Percentiles rank a stretch among this genome's conserved stretches.
Conservation (phyloP, 2,329 filamentous ascomycete genomes). For the Trichophyton schoenleinii region DNA sequence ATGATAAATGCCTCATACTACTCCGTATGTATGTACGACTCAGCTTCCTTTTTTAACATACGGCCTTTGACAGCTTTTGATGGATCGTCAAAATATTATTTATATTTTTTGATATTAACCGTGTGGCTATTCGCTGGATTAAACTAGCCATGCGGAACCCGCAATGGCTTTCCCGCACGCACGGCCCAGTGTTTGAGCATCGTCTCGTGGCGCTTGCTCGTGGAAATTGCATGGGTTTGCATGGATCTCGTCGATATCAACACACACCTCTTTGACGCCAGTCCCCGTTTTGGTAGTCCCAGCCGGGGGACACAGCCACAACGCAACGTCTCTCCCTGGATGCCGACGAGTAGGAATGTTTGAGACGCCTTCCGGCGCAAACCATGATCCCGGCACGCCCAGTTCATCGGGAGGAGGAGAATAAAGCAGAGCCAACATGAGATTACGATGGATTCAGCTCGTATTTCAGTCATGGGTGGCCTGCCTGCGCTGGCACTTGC, state of each 20-base stretch:
- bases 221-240: conserved; percentile 4
- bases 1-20: not conserved
- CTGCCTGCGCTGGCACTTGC: not conserved
- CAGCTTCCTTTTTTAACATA: not conserved
- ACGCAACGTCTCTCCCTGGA: not conserved
- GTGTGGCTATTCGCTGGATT: conserved; percentile 1
- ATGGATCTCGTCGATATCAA: not conserved
- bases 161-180: conserved; percentile 8
- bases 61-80: not conserved
- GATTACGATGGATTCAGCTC: not conserved
- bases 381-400: not conserved
- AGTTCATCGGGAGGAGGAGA: not conserved
- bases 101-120: not conserved
- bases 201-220: not conserved
- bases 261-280: not conserved
- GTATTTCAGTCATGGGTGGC: not conserved
- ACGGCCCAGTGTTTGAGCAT: conserved; percentile 3
- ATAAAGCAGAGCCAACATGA: not conserved
- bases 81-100: no score
- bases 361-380: not conserved
- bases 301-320: conserved; percentile 3
- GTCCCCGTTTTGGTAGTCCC: conserved; percentile 6
- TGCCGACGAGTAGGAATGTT: not conserved
- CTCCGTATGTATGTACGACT: not conserved
- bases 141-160: not conserved